These are phyloP conservation scores for Larix sibirica DNA, from an alignment of 83 land plant genomes.

Conservation along the genomic window DNA sequence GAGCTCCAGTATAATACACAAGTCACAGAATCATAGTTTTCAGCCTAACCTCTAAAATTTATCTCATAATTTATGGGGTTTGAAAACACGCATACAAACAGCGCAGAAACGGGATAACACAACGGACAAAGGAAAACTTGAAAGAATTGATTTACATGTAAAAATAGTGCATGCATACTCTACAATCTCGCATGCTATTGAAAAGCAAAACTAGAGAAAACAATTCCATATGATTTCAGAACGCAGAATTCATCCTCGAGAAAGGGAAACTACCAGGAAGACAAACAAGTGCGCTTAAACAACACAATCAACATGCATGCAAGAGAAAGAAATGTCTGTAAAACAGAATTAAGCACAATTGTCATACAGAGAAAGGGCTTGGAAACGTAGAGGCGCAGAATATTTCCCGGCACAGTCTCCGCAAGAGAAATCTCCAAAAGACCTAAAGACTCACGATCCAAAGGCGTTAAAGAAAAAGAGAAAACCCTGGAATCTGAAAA, in stretches of 20 bases:
- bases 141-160: not conserved
- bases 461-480: not conserved
- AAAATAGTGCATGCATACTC: not conserved
- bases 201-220: not conserved
- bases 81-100: not conserved
- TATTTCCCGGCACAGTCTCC: not conserved
- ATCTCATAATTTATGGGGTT: not conserved
- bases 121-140: not conserved
- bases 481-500: slow-evolving; percentile 1
- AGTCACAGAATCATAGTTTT: too few relatives aligned
- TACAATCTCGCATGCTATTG: not conserved
- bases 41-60: not conserved
- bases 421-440: not conserved
- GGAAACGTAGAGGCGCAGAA: not conserved
- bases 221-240: not conserved
- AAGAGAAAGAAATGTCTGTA: not conserved
- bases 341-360: not conserved
- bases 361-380: not conserved
- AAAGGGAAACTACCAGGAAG: not conserved
- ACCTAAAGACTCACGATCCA: not conserved
- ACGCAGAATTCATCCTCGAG: not conserved
- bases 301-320: not conserved
- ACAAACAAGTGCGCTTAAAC: not conserved
- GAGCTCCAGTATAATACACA: too few relatives aligned
- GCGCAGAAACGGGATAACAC: not conserved